Percentiles rank a stretch among this genome's conserved stretches.
phyloP scores from a whole-genome alignment of 352 stramenopile genomes.

The Hyphochytrium catenoides region DNA sequence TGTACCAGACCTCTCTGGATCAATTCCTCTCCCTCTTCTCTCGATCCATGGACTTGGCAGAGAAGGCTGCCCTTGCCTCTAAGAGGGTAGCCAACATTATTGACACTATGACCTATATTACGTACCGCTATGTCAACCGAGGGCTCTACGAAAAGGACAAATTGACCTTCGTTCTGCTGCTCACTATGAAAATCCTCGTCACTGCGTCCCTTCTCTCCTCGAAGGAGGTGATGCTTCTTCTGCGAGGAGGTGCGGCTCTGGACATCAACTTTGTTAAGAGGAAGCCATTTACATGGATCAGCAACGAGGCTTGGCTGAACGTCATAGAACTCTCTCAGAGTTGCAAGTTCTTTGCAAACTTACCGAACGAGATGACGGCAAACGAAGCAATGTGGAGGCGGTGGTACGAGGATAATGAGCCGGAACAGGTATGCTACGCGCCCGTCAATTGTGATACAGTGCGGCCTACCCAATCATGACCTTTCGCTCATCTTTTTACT shows the following conservation, averaged over 20 bases:
- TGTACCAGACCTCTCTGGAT: conserved; percentile 96
- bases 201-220: conserved; percentile 72
- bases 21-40: conserved; percentile 96
- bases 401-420: conserved; percentile 95
- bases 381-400: conserved; percentile 89
- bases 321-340: conserved; percentile 82
- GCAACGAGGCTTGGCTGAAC: conserved; percentile 91
- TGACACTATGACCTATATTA: conserved; percentile 96
- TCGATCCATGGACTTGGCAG: conserved; percentile 87
- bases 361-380: conserved; percentile 85
- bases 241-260: conserved; percentile 78
- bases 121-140: conserved; percentile 95
- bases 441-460: too few relatives aligned
- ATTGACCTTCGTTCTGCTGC: conserved; percentile 87
- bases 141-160: conserved; percentile 95
- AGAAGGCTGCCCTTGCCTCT: conserved; percentile 87
- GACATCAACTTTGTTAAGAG: conserved; percentile 88
- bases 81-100: conserved; percentile 97
- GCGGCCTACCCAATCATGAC: too few relatives aligned
- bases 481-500: too few relatives aligned
- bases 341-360: conserved; percentile 87
- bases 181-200: conserved; percentile 96
- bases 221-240: conserved; percentile 83
- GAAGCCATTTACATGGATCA: conserved; percentile 92
- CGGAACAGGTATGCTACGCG: too few relatives aligned